These are phyloP conservation scores for Rhizopogon vesiculosus DNA, from an alignment of 768 basidiomycete species.

Conservation along the genomic window DNA sequence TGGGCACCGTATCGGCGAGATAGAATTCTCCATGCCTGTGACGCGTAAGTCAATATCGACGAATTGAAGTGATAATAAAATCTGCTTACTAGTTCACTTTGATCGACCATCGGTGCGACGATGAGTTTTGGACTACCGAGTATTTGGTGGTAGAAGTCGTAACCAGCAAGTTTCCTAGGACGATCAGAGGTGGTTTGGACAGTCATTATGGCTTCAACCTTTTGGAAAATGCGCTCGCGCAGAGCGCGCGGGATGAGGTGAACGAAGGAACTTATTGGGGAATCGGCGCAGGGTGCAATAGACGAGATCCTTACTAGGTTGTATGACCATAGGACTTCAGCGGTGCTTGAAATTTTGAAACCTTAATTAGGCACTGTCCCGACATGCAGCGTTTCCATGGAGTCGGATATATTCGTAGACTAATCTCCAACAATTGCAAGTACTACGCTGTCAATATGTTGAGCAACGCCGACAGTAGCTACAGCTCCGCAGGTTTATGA, in stretches of 20 bases:
- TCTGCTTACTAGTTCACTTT: slow-evolving; percentile 82
- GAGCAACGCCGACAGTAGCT: too few species aligned
- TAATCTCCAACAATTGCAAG: too few species aligned
- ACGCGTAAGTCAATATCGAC: background rate
- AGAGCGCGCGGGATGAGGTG: background rate
- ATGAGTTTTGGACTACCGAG: slow-evolving; percentile 85
- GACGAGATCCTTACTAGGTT: too few species aligned
- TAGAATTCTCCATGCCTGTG: slow-evolving; percentile 84
- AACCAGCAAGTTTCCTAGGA: slow-evolving; percentile 32
- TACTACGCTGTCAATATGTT: too few species aligned
- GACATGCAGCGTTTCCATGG: too few species aligned
- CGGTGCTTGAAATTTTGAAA: too few species aligned
- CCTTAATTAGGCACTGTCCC: too few species aligned
- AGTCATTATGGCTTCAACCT: background rate
- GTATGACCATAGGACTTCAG: too few species aligned
- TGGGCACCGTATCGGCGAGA: slow-evolving; percentile 81
- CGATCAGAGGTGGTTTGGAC: background rate
- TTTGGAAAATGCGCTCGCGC: background rate
- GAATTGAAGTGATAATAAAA: background rate
- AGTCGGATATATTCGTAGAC: too few species aligned
- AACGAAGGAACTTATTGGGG: background rate
- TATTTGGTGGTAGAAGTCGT: slow-evolving; percentile 77
- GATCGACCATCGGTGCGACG: slow-evolving; percentile 98
- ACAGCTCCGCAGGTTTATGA: too few species aligned
- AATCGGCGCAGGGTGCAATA: background rate